Conservation (phyloP, 331 rosid species). For the Cucumis variabilis region DNA sequence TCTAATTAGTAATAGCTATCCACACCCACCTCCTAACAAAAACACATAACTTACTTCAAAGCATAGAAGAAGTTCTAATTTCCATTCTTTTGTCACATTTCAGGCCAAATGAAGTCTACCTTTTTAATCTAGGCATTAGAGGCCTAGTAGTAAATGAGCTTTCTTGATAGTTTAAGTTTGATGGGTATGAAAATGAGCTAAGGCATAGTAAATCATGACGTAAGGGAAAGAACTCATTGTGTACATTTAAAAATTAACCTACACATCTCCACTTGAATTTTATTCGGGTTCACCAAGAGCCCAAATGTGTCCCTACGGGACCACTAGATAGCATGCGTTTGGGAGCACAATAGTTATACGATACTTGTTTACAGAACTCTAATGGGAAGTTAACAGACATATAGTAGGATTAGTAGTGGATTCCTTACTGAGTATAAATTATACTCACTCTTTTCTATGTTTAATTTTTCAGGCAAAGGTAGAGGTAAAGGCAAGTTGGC, state of each 20-base stretch:
- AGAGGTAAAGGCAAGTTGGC: no score
- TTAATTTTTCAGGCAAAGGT: no score
- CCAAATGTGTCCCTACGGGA: no score
- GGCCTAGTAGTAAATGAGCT: not conserved
- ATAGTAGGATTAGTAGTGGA: no score
- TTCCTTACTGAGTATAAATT: no score
- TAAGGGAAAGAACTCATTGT: not conserved
- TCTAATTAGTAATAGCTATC: not conserved
- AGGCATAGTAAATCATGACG: not conserved
- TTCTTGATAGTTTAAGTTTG: not conserved
- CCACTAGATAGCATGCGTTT: no score
- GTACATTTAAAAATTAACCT: not conserved
- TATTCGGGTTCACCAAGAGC: no score
- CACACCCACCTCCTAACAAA: not conserved
- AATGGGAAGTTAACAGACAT: no score
- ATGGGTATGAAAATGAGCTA: not conserved
- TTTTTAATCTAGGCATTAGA: not conserved
- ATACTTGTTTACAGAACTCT: no score
- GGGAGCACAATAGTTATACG: no score
- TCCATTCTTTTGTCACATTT: not conserved
- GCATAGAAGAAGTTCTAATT: not conserved
- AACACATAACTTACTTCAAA: not conserved
- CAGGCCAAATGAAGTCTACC: not conserved
- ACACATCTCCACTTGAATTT: conserved; percentile 10
- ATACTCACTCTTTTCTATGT: no score